A percentile compares a stretch with the other conserved stretches of the same genome.
Conservation (phyloP, 1,284 basidiomycete genomes). For the Ceratobasidium papillatum region DNA sequence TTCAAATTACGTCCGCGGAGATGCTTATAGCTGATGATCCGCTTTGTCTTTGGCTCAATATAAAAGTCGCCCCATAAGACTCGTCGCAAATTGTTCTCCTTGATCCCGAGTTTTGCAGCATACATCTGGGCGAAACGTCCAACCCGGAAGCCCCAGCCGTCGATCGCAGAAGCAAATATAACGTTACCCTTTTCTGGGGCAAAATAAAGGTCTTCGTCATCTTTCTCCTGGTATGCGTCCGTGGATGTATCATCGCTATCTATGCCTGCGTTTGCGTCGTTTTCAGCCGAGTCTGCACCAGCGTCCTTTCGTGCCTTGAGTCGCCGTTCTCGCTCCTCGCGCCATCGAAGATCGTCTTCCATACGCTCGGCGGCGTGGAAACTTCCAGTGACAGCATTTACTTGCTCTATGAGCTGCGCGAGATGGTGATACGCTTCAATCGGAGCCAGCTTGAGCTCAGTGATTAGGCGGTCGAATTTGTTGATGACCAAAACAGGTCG, state of each 20-base stretch:
- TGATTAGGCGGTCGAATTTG: constrained; percentile 95
- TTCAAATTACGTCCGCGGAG: constrained; percentile 87
- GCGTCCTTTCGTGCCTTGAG: constrained; percentile 78
- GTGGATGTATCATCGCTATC: constrained; percentile 54
- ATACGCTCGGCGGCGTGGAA: constrained; percentile 97
- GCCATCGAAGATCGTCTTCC: constrained; percentile 95
- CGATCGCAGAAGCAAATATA: constrained; percentile 94
- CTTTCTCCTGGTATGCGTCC: constrained; percentile 84
- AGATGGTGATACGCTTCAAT: constrained; percentile 96
- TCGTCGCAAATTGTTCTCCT: constrained; percentile 84
- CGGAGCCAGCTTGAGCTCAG: constrained; percentile 91
- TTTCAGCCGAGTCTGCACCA: constrained; percentile 67
- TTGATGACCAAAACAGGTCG: constrained; percentile 96
- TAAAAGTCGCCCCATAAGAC: constrained; percentile 99
- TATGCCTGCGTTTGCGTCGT: constrained; percentile 52
- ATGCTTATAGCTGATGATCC: constrained; percentile 91
- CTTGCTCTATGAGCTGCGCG: constrained; percentile 92
- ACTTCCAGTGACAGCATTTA: constrained; percentile 97
- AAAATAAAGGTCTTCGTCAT: constrained; percentile 98
- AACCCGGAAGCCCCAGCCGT: constrained; percentile 98
- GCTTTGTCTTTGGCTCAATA: constrained; percentile 95
- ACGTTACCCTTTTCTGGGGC: constrained; percentile 97
- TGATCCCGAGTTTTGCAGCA: constrained; percentile 89
- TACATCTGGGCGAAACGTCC: constrained; percentile 95
- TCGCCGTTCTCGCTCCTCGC: constrained; percentile 88